These are phyloP conservation scores for Neurospora discreta DNA, from an alignment of 495 filamentous ascomycete genomes.

Conservation along the genomic window DNA sequence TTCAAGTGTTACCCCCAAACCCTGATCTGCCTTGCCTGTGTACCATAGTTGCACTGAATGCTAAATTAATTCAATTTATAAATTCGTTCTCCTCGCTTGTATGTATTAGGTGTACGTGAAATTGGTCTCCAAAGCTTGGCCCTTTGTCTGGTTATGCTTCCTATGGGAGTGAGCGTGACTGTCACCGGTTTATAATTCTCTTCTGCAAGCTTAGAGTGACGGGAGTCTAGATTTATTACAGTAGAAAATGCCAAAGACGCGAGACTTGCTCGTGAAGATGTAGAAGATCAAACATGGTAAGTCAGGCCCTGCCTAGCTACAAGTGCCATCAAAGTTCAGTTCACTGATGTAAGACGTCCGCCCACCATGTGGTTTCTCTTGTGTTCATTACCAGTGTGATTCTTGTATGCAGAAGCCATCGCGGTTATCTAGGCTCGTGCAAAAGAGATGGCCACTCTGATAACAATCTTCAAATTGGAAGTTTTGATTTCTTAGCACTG, in stretches of 20 bases:
- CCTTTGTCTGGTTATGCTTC: neutral
- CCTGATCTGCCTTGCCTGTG: neutral
- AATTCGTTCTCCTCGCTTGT: neutral
- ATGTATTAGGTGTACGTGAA: neutral
- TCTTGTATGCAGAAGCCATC: neutral
- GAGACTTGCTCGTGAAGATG: neutral
- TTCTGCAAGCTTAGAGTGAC: neutral
- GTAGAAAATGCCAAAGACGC: neutral
- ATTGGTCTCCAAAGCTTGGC: neutral
- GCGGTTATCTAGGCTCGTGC: neutral
- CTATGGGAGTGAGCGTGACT: neutral
- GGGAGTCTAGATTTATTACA: neutral
- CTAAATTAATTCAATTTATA: conserved; percentile 24
- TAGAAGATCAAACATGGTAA: neutral
- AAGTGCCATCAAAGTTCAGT: neutral
- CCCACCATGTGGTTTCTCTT: neutral
- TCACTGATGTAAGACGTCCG: neutral
- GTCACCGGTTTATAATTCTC: neutral
- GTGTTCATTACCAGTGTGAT: neutral
- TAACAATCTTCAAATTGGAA: neutral
- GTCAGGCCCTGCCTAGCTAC: neutral
- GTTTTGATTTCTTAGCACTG: neutral
- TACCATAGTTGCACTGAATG: conserved; percentile 9
- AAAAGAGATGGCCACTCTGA: neutral
- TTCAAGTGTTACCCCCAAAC: neutral